phyloP scores from a whole-genome alignment of 305 asterid genomes.

The Euphrasia arctica region DNA sequence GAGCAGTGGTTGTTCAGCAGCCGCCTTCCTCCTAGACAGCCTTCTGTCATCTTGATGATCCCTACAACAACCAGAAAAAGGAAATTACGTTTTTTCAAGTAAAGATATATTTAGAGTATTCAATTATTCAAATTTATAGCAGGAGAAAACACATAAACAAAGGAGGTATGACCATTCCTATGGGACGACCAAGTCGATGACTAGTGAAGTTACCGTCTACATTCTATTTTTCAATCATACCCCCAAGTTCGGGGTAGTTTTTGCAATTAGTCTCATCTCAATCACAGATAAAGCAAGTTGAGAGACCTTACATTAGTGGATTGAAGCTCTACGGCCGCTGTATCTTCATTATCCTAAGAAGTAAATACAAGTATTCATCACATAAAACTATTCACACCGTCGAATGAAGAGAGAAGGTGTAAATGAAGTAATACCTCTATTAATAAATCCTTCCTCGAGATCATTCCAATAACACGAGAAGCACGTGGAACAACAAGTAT shows the following conservation, averaged over 20 bases:
- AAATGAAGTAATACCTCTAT: conserved; percentile 66
- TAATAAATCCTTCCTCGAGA: conserved; percentile 85
- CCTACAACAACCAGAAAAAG: conserved; percentile 32
- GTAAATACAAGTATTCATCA: conserved; percentile 14
- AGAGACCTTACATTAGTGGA: conserved; percentile 99
- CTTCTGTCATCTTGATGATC: conserved; percentile 45
- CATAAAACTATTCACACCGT: neutral
- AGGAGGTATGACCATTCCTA: too few species aligned
- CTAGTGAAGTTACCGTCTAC: too few species aligned
- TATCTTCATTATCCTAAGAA: conserved; percentile 69
- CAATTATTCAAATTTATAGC: too few species aligned
- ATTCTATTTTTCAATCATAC: too few species aligned
- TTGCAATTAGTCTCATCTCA: too few species aligned
- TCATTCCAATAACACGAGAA: conserved; percentile 92
- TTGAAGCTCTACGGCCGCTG: conserved; percentile 72
- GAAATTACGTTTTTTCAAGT: neutral
- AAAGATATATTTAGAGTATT: neutral
- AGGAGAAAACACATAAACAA: too few species aligned
- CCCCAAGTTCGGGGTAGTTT: too few species aligned
- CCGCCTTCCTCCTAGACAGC: conserved; percentile 41
- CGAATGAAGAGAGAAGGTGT: conserved; percentile 13
- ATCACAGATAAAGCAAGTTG: conserved; percentile 40
- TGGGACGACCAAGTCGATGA: too few species aligned
- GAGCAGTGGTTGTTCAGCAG: conserved; percentile 64
- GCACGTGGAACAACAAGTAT: conserved; percentile 95